These are phyloP conservation scores for Epichloe hybrida DNA, from an alignment of 2,329 filamentous ascomycete genomes.

Conservation along the genomic window DNA sequence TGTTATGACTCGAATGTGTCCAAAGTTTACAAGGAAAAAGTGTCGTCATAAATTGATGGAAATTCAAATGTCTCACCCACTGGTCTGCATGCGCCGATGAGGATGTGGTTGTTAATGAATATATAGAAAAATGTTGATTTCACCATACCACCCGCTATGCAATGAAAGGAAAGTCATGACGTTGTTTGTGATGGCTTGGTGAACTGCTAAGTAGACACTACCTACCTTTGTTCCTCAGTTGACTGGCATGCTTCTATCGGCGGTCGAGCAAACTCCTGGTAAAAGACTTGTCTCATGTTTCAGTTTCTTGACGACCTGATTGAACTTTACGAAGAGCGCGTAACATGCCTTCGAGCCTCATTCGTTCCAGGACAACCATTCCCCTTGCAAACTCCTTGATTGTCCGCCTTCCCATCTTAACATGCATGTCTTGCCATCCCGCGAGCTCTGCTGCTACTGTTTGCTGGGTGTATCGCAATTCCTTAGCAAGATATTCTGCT, in stretches of 20 bases:
- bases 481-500: constrained; percentile 59
- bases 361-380: constrained; percentile 69
- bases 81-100: too few relatives aligned
- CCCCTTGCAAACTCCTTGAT: constrained; percentile 63
- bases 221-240: too few relatives aligned
- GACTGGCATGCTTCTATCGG: too few relatives aligned
- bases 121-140: neutral
- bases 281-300: too few relatives aligned
- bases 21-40: neutral
- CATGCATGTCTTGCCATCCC: constrained; percentile 85
- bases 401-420: constrained; percentile 59
- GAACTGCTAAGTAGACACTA: too few relatives aligned
- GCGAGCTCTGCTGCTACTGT: constrained; percentile 85
- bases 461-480: constrained; percentile 84
- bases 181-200: too few relatives aligned
- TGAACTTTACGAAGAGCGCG: constrained; percentile 56
- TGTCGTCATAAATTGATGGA: neutral
- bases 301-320: neutral
- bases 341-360: constrained; percentile 66
- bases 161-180: neutral
- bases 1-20: neutral
- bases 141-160: neutral
- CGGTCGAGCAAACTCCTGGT: too few relatives aligned
- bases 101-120: too few relatives aligned
- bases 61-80: neutral